Evolutionary conservation across 768 basidiomycete species (phyloP).

Genomic region (Rhodotorula toruloides): DNA sequence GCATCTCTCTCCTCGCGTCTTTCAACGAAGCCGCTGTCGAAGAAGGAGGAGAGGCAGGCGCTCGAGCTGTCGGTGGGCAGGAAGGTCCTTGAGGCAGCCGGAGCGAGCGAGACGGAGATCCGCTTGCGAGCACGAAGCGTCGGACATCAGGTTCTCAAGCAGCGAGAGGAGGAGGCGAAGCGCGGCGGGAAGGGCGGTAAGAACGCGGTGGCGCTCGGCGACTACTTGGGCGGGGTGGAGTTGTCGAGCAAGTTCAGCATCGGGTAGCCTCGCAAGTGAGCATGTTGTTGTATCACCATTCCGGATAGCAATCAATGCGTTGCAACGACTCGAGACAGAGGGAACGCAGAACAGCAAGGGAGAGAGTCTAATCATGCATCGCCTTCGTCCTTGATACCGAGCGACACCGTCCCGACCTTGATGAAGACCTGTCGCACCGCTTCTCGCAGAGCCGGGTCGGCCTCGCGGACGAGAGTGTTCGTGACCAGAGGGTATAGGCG

Average conservation of each 20-base stretch:
- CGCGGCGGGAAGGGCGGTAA: conserved; percentile 1
- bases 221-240: neutral
- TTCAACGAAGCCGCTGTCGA: neutral
- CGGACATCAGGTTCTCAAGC: conserved; percentile 28
- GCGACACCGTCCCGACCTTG: conserved; percentile 27
- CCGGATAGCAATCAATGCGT: too few relatives aligned
- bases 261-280: neutral
- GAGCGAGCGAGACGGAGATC: conserved; percentile 32
- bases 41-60: conserved; percentile 7
- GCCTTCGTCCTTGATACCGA: conserved; percentile 15
- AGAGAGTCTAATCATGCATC: too few relatives aligned
- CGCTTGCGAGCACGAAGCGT: conserved; percentile 27
- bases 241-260: neutral
- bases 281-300: too few relatives aligned
- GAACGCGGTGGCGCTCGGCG: neutral
- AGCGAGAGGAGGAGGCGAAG: conserved; percentile 20
- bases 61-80: conserved; percentile 18
- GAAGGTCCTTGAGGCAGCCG: neutral
- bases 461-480: conserved; percentile 73
- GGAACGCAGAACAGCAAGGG: too few relatives aligned
- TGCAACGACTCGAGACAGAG: too few relatives aligned
- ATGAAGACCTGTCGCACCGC: conserved; percentile 69
- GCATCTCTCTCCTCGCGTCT: neutral
- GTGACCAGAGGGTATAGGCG: conserved; percentile 85
- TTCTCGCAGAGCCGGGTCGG: conserved; percentile 72